Evolutionary conservation across 345 rosid genomes (phyloP).

Genomic region (Moringa oleifera): DNA sequence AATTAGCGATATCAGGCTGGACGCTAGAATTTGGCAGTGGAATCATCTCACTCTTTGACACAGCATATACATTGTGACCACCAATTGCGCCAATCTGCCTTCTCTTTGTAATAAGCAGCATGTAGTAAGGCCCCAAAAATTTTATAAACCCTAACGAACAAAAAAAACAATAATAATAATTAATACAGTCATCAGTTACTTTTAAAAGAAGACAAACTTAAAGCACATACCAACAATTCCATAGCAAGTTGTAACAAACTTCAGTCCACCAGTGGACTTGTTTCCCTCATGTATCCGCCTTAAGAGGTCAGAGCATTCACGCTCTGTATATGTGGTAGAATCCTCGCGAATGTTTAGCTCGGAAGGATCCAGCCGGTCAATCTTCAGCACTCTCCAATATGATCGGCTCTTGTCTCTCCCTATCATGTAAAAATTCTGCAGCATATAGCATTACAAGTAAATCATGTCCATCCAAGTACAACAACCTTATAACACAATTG

Average conservation of each 20-base stretch:
- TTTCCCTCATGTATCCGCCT: slow-evolving; percentile 93
- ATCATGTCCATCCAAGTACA: not conserved
- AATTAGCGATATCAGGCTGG: slow-evolving; percentile 34
- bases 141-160: slow-evolving; percentile 68
- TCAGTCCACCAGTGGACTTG: slow-evolving; percentile 82
- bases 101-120: slow-evolving; percentile 85
- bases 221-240: slow-evolving; percentile 81
- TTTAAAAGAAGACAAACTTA: slow-evolving; percentile 1
- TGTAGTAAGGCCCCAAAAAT: slow-evolving; percentile 95
- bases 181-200: slow-evolving; percentile 1
- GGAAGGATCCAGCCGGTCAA: slow-evolving; percentile 61
- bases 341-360: slow-evolving; percentile 82
- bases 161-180: slow-evolving; percentile 5
- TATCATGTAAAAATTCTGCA: slow-evolving; percentile 74
- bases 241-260: slow-evolving; percentile 77
- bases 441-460: slow-evolving; percentile 7
- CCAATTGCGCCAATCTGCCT: slow-evolving; percentile 84
- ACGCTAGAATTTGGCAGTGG: slow-evolving; percentile 65
- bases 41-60: slow-evolving; percentile 74
- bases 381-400: slow-evolving; percentile 75
- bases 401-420: slow-evolving; percentile 69
- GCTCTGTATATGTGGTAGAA: slow-evolving; percentile 60
- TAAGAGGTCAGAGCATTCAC: slow-evolving; percentile 69
- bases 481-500: not conserved
- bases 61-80: slow-evolving; percentile 80